Base-by-base conservation (phyloP, 31 red algal genomes). In the Bonnemaisonia californica region DNA sequence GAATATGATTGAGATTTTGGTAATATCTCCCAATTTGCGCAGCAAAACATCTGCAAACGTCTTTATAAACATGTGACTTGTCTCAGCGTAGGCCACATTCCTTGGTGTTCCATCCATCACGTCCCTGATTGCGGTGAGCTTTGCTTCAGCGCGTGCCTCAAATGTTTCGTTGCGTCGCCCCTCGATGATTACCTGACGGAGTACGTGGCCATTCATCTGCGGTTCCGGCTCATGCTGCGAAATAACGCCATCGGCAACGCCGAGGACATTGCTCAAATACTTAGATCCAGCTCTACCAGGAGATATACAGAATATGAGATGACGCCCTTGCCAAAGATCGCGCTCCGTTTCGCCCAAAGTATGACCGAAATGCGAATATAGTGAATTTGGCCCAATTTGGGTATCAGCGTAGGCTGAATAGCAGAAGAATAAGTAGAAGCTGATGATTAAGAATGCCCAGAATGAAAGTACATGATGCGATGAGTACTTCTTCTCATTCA, bases 41-140 rank as follows among this genome's bases (percentile, higher is more conserved):
- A 95, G 41, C 36, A 97, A 71, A 47, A 88, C 85, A 63, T 97
- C 94, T 40, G 89, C 87, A 75, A 88, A 93, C 0, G 94, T 97
- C 65, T 92, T 91, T 33, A 97, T 77, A 77, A 97, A 97, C 94
- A 92, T 91, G 60, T 97, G 94, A 71, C 54, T 77, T 32, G 94
- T 97, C 60, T 97, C 94, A 1, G 90, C 89, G 55, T 97, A 97
- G 11, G 54, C 82, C 11, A 90, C 79, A 33, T 69, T 54, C 30
- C 70, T 78, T 12, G 57, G 12, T 27, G 84, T 89, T 11, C 80
- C 83, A 2, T 88, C 86, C 27, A 97, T 37, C n/a, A 66, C 82
- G 2, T 84, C 34, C 18, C 61, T 68, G 31, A 97, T 97, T 40
- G 89, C 81, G n/a, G 34, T 31, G 19, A 97, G 54, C 65, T 97